Conservation (phyloP, 1,139 yeast species). For the Sugiyamaella grinbergsii region DNA sequence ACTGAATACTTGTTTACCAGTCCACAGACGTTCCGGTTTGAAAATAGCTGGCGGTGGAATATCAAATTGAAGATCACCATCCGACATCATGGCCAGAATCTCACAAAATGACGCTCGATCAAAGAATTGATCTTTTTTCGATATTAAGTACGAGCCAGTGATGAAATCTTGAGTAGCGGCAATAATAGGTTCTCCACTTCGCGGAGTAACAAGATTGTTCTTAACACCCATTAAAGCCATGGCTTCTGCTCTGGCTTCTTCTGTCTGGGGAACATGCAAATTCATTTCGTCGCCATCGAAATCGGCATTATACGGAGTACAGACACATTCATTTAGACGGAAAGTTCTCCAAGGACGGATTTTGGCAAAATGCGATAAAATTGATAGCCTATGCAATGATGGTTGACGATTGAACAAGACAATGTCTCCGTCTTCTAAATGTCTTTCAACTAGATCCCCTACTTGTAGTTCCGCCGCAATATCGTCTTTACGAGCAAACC, state of each 20-base stretch:
- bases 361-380: conserved; percentile 92
- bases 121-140: conserved; percentile 90
- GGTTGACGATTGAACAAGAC: conserved; percentile 98
- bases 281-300: conserved; percentile 99
- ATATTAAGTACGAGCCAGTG: conserved; percentile 89
- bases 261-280: conserved; percentile 97
- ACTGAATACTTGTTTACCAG: conserved; percentile 95
- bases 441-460: conserved; percentile 98
- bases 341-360: conserved; percentile 98
- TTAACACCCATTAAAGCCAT: conserved; percentile 98
- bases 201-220: conserved; percentile 90
- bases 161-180: conserved; percentile 99
- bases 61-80: conserved; percentile 84
- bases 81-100: conserved; percentile 92
- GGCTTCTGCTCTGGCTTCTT: conserved; percentile 98
- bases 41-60: conserved; percentile 92
- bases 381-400: conserved; percentile 90
- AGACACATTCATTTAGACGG: conserved; percentile 96
- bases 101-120: conserved; percentile 86
- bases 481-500: conserved; percentile 83
- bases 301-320: conserved; percentile 99
- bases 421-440: conserved; percentile 94
- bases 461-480: conserved; percentile 73
- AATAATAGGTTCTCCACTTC: conserved; percentile 98
- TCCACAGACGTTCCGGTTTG: conserved; percentile 91